Percentiles rank a stretch among this genome's conserved stretches.
Evolutionary conservation across 805 yeast genomes (phyloP).

Genomic region (Nakazawaea pomicola): DNA sequence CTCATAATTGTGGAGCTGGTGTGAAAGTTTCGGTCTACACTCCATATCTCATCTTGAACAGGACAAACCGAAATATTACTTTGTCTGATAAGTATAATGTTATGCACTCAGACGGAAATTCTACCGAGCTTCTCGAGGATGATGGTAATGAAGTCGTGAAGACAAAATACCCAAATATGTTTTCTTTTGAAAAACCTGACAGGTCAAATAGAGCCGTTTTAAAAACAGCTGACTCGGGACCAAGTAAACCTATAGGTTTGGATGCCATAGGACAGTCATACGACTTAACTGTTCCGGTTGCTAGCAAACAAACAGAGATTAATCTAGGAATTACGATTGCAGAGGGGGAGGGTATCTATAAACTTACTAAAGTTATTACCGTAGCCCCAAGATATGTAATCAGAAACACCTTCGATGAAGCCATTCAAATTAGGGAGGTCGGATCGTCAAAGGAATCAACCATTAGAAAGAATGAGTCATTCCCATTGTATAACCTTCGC

Average conservation of each 20-base stretch:
- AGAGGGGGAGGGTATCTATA: conserved; percentile 85
- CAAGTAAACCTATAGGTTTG: conserved; percentile 73
- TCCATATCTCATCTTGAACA: conserved; percentile 80
- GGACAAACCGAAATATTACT: conserved; percentile 64
- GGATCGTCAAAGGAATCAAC: conserved; percentile 51
- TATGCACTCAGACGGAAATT: conserved; percentile 37
- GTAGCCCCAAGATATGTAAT: conserved; percentile 80
- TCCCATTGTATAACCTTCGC: conserved; percentile 64
- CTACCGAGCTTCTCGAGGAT: conserved; percentile 2
- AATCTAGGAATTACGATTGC: conserved; percentile 69
- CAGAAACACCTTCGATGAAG: conserved; percentile 52
- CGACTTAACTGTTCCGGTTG: conserved; percentile 43
- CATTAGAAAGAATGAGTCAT: conserved; percentile 41
- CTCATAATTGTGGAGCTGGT: conserved; percentile 50
- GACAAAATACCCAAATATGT: conserved; percentile 61
- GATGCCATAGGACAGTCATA: conserved; percentile 85
- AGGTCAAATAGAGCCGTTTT: conserved; percentile 63
- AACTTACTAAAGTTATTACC: conserved; percentile 69
- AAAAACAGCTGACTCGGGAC: conserved; percentile 60
- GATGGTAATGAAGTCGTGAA: conserved; percentile 25
- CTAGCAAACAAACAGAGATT: conserved; percentile 52
- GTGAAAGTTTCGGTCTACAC: conserved; percentile 67
- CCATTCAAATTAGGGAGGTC: conserved; percentile 58
- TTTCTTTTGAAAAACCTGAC: conserved; percentile 69
- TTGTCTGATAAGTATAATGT: conserved; percentile 55